These are phyloP conservation scores for Rutidosis leptorrhynchoides DNA, from an alignment of 129 eudicot species.

Conservation along the genomic window DNA sequence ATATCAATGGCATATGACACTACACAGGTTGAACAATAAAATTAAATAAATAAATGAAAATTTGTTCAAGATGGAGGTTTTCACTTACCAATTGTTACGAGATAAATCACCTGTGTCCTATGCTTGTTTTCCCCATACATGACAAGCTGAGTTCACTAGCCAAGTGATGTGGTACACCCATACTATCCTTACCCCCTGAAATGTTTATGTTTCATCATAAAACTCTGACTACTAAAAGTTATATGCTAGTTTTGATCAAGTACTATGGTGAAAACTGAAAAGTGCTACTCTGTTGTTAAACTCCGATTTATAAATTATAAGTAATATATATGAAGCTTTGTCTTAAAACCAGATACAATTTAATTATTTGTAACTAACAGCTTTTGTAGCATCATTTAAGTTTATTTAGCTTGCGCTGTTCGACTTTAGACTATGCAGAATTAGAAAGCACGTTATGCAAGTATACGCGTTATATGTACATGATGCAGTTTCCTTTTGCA, in stretches of 20 bases:
- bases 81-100: conserved; percentile 10
- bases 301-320: background rate
- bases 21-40: background rate
- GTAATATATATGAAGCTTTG: background rate
- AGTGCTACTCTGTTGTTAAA: no score
- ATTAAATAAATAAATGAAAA: background rate
- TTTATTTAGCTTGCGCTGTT: no score
- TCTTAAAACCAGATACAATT: background rate
- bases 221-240: background rate
- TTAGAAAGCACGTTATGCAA: background rate
- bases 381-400: background rate
- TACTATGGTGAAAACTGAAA: background rate
- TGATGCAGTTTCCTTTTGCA: background rate
- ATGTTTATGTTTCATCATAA: background rate
- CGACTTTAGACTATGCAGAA: background rate
- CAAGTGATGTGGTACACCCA: conserved; percentile 19
- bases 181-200: conserved; percentile 12
- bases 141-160: conserved; percentile 3
- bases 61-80: background rate
- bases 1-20: background rate
- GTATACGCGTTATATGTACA: background rate
- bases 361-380: background rate
- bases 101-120: conserved; percentile 8
- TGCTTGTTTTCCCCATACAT: conserved; percentile 15
- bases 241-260: background rate